Evolutionary conservation across 1,284 basidiomycete genomes (phyloP).

Genomic region (Waitea zeae): DNA sequence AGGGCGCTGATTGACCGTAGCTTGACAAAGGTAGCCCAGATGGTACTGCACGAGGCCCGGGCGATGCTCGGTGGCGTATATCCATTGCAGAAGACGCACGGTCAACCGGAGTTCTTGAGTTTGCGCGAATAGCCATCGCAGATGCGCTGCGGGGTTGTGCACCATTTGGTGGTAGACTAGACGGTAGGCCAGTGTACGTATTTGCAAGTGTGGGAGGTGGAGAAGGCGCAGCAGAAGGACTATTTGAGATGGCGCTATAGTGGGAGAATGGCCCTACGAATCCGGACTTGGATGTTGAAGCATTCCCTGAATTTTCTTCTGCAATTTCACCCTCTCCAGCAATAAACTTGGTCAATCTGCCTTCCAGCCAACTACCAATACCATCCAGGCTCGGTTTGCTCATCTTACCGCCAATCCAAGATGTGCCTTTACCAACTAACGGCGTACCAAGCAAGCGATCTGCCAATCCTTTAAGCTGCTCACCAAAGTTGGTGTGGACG

Average conservation of each 20-base stretch:
- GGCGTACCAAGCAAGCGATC: slow-evolving; percentile 72
- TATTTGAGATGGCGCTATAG: slow-evolving; percentile 80
- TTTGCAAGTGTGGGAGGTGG: slow-evolving; percentile 33
- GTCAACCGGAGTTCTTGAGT: slow-evolving; percentile 33
- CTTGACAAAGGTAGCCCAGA: no score
- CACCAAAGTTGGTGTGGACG: slow-evolving; percentile 47
- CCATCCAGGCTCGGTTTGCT: slow-evolving; percentile 83
- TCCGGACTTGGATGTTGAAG: slow-evolving; percentile 21
- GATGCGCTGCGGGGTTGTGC: no score
- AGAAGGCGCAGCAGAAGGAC: slow-evolving; percentile 53
- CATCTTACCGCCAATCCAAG: slow-evolving; percentile 73
- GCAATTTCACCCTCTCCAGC: slow-evolving; percentile 65
- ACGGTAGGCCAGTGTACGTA: no score
- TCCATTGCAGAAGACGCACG: slow-evolving; percentile 67
- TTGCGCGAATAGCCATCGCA: no score
- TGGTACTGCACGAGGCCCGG: not conserved
- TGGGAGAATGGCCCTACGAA: slow-evolving; percentile 83
- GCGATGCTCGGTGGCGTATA: slow-evolving; percentile 1
- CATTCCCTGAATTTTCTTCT: slow-evolving; percentile 15
- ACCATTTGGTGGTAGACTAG: no score
- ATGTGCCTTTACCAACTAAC: slow-evolving; percentile 51
- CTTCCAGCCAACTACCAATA: slow-evolving; percentile 87
- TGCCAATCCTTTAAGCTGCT: slow-evolving; percentile 67
- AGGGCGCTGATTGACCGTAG: no score
- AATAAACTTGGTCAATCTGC: slow-evolving; percentile 91